Conservation (phyloP, 129 eudicot species). For the Deinandra increscens region DNA sequence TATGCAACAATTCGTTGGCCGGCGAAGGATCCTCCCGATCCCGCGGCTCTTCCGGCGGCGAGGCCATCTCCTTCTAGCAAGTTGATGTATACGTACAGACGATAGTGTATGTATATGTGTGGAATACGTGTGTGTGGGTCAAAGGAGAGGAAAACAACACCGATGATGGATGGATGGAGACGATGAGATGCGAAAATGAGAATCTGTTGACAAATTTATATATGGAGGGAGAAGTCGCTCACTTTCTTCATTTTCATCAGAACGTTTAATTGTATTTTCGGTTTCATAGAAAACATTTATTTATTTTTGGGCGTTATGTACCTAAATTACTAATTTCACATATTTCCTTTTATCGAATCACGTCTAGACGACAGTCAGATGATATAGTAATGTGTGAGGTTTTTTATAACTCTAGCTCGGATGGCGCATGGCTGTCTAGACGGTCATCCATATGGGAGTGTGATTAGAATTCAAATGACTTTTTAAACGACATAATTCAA, state of each 20-base stretch:
- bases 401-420: no score
- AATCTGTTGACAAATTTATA: constrained; percentile 23
- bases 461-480: no score
- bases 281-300: background rate
- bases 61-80: constrained; percentile 33
- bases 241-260: background rate
- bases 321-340: no score
- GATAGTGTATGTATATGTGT: background rate
- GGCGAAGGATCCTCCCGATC: constrained; percentile 29
- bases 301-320: no score
- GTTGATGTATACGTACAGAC: constrained; percentile 14
- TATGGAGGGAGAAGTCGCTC: constrained; percentile 13
- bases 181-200: constrained; percentile 22
- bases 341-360: no score
- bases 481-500: no score
- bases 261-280: background rate
- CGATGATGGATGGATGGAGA: constrained; percentile 14
- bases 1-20: constrained; percentile 54
- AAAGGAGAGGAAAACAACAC: constrained; percentile 17
- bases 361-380: no score
- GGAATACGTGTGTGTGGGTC: constrained; percentile 11
- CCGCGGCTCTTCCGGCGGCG: constrained; percentile 39
- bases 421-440: no score
- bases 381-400: no score
- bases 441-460: no score